phyloP scores from a whole-genome alignment of 2,329 filamentous ascomycete species.

The Neophaeococcomyces aloes region DNA sequence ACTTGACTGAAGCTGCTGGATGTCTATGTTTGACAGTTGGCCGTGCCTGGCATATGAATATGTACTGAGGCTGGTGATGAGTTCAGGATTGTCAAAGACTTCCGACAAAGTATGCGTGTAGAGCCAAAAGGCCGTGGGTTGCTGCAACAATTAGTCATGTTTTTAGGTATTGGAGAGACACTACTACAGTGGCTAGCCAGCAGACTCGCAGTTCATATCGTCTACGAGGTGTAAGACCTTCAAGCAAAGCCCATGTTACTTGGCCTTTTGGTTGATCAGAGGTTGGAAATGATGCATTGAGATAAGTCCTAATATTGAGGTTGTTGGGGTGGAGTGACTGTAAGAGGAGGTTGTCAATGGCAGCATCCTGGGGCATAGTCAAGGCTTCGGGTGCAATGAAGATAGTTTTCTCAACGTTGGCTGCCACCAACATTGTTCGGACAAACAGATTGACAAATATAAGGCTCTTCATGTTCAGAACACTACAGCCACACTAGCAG shows the following conservation, averaged over 20 bases:
- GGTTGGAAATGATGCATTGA: constrained; percentile 60
- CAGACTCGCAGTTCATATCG: constrained; percentile 88
- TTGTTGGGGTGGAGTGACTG: constrained; percentile 51
- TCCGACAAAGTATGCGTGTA: constrained; percentile 51
- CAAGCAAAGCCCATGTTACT: constrained; percentile 69
- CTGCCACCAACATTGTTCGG: constrained; percentile 31
- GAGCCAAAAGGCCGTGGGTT: constrained; percentile 73
- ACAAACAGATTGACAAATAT: constrained; percentile 8
- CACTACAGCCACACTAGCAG: background rate
- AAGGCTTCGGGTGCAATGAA: constrained; percentile 61
- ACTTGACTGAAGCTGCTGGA: constrained; percentile 10
- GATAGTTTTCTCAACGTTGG: constrained; percentile 85
- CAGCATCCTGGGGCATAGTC: constrained; percentile 46
- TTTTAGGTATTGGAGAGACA: constrained; percentile 28
- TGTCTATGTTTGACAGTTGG: constrained; percentile 17
- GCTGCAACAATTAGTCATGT: constrained; percentile 41
- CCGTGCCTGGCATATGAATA: constrained; percentile 48
- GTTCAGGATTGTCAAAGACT: constrained; percentile 51
- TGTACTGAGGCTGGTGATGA: constrained; percentile 54
- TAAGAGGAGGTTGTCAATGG: constrained; percentile 52
- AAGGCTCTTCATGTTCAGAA: constrained; percentile 14
- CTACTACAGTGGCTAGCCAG: constrained; percentile 88
- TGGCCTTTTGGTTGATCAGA: constrained; percentile 43
- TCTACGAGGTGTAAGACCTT: constrained; percentile 56
- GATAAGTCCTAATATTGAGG: constrained; percentile 48